Evolutionary conservation across 2,329 filamentous ascomycete species (phyloP), one percentile per base, ranked within the genome.

Genomic region (Stemphylium beticola): DNA sequence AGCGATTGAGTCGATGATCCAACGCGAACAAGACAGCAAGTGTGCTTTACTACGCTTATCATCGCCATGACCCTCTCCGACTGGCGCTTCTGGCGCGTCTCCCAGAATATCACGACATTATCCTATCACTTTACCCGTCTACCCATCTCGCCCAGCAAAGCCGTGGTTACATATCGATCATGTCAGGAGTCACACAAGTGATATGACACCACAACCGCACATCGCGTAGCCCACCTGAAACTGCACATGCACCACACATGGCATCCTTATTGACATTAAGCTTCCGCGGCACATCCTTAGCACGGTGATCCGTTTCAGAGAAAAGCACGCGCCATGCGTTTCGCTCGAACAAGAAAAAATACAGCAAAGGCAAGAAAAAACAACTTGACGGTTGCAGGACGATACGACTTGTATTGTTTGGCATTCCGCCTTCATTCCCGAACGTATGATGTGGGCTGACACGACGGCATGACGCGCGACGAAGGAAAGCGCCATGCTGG

Each of bases 221-320:
- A 10, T 29, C 10, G 26, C 26, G 26, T 29, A 29, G 26, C 15
- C 20, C n/a, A 36, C 2, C 20, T 36, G 31, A 45, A 45, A 45
- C 42, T 3, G 18, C 24, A 36, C 31, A 45, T 48, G 44, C 31
- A 31, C 39, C 44, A 48, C 22, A 9, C 26, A 24, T 9, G 20
- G 18, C 44, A 26, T 33, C 32, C 47, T 42, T 17, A 31, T 48
- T 9, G 14, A 3, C 12, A 34, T 18, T 39, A 50, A 50, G 48
- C 48, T 41, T 49, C 37, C 43, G n/a, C 48, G 39, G 48, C 38
- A 44, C 18, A n/a, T 34, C 34, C 41, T 44, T 44, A 44, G 41
- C 41, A 44, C 14, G 41, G 3, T 24, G 41, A 44, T 44, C 41
- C 24, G 31, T 44, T 44, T 34, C 41, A 17, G 12, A 5, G 31